Conservation (phyloP, 2,329 filamentous ascomycete genomes). For the Pezicula rhizophila region DNA sequence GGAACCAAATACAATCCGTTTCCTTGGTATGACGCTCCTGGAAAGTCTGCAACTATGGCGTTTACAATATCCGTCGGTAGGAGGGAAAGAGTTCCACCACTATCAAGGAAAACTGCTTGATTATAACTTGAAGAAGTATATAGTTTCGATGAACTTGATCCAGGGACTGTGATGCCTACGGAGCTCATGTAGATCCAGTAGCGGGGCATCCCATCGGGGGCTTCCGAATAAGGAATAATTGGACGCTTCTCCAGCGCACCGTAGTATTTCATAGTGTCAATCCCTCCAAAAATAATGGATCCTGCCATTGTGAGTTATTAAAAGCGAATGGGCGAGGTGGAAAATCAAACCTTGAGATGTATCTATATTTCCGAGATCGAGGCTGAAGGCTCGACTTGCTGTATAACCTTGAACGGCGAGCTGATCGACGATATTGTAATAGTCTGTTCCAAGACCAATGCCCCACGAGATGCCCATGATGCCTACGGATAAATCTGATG, state of each 20-base stretch:
- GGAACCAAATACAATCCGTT: conserved; percentile 10
- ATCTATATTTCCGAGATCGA: conserved; percentile 11
- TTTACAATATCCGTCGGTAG: conserved; percentile 9
- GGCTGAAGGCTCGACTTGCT: conserved; percentile 13
- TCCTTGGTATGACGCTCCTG: conserved; percentile 6
- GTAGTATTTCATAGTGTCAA: conserved; percentile 15
- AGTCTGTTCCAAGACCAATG: conserved; percentile 5
- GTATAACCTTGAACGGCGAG: conserved; percentile 9
- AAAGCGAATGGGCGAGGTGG: neutral
- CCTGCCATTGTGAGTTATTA: conserved; percentile 2
- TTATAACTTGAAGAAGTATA: neutral
- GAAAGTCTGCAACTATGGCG: conserved; percentile 8
- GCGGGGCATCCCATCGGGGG: conserved; percentile 8
- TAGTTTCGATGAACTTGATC: conserved; percentile 1
- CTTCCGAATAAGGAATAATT: conserved; percentile 8
- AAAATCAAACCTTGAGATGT: conserved; percentile 6
- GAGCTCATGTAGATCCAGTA: conserved; percentile 17
- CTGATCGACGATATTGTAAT: conserved; percentile 13
- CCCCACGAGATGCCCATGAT: conserved; percentile 11
- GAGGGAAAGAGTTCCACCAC: conserved; percentile 9
- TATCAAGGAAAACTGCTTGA: conserved; percentile 13
- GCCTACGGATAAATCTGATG: conserved; percentile 2
- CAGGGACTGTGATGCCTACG: conserved; percentile 7
- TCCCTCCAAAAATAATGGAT: conserved; percentile 16
- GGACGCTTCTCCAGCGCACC: conserved; percentile 10